These are phyloP conservation scores for Phalaenopsis equestris DNA, from an alignment of 106 monocot genomes.

Conservation along the genomic window DNA sequence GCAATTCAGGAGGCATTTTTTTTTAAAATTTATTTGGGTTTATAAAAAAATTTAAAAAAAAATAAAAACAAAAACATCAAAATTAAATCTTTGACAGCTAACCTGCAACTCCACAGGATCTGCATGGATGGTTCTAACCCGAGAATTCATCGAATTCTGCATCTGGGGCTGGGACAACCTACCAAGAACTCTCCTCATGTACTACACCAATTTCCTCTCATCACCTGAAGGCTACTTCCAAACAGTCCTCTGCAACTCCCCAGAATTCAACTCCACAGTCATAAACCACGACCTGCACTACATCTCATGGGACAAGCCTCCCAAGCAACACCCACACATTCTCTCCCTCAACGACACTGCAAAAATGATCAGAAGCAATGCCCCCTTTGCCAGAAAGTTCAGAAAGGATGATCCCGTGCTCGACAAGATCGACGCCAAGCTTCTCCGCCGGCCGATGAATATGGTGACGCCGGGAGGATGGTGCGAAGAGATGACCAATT, in stretches of 20 bases:
- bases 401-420: conserved; percentile 35
- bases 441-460: conserved; percentile 25
- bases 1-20: no score
- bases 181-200: conserved; percentile 82
- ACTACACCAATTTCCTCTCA: conserved; percentile 88
- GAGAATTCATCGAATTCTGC: conserved; percentile 71
- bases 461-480: conserved; percentile 49
- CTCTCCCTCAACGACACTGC: conserved; percentile 30
- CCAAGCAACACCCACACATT: conserved; percentile 68
- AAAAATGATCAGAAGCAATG: conserved; percentile 51
- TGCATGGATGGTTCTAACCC: conserved; percentile 61
- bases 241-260: conserved; percentile 64
- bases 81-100: no score
- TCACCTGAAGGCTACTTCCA: conserved; percentile 93
- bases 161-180: conserved; percentile 89
- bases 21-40: no score
- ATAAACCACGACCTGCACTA: conserved; percentile 84
- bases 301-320: conserved; percentile 74
- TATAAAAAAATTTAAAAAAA: no score
- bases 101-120: conserved; percentile 31
- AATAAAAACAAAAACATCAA: no score
- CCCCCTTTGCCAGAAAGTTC: conserved; percentile 82
- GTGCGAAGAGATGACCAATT: conserved; percentile 32
- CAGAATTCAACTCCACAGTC: conserved; percentile 33
- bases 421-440: conserved; percentile 48